phyloP scores from a whole-genome alignment of 495 filamentous ascomycete genomes.

The Xylaria nigripes region DNA sequence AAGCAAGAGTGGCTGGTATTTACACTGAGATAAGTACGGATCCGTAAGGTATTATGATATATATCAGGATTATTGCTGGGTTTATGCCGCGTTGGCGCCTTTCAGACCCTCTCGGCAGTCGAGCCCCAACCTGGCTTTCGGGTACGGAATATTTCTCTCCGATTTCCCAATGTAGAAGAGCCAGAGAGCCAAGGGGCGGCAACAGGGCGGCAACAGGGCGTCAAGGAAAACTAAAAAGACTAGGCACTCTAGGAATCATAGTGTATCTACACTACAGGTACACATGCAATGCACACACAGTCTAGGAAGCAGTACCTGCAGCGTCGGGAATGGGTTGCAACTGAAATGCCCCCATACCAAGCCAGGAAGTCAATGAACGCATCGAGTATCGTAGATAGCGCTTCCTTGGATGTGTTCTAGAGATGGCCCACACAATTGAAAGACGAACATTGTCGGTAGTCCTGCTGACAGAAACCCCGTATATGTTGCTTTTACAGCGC shows the following conservation, averaged over 20 bases:
- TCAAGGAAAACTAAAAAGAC: background rate
- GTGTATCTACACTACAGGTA: too few species aligned
- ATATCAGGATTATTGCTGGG: background rate
- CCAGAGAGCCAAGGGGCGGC: background rate
- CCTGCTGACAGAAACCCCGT: background rate
- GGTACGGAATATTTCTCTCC: conserved; percentile 6
- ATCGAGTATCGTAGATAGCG: background rate
- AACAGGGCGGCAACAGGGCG: background rate
- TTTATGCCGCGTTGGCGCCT: background rate
- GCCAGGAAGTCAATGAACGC: background rate
- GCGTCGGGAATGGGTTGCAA: background rate
- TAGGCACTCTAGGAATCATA: too few species aligned
- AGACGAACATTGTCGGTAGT: background rate
- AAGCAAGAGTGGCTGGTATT: background rate
- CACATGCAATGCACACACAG: background rate
- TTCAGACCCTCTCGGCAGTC: background rate
- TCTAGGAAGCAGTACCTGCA: background rate
- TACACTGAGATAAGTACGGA: background rate
- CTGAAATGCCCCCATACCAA: background rate
- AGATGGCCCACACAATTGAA: background rate
- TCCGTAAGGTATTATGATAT: background rate
- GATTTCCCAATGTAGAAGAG: background rate
- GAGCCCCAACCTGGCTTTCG: background rate
- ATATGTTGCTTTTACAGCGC: background rate
- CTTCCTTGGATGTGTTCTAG: background rate